Base-by-base conservation (phyloP, 2,329 filamentous ascomycete species). In the Aspergillus jensenii region DNA sequence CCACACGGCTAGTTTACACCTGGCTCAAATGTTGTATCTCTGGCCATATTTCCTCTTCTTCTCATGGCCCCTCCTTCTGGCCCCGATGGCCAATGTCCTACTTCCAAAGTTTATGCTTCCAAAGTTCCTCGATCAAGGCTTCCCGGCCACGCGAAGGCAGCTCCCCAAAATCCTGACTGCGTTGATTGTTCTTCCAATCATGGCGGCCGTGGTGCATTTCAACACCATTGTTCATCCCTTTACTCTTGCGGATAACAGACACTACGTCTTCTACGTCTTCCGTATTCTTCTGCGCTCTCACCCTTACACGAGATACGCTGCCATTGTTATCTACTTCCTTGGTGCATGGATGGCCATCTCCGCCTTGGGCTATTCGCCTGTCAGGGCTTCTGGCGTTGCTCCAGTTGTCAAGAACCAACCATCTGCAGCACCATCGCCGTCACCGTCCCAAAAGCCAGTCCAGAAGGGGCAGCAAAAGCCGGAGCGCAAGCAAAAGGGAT, bases 191-290 rank as follows among this genome's bases (percentile, higher is more conserved):
- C 62, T 79, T 8, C 63, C 73, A 6, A 37, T 78, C 8, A 83
- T 82, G 63, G 66, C 81, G 17, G 67, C 72, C 6, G 75, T 81
- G 2, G 86, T 97, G 23, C 84, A 85, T 61, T 89, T 84, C 81
- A 98, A 97, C 81, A 99, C 95, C 35, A 89, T 96, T 62, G 85
- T 98, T 44, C 95, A 99, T 70, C 93, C 95, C 0, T 99, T 98
- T 72, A 96, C 93, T 0, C 83, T 98, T 1, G 95, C 95, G 35
- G 95, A 99, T 74, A 99, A 99, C 74, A 83, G 95, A 2, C 95
- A 99, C 74, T 99, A 96, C 78, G 89, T 96, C 73, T 99, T 99
- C 75, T 99, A 99, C 77, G 81, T 96, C 59, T 99, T 99, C 79
- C 87, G 92, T 1, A 86, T 92, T 68, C 87, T 89, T 6, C 87